Base-by-base conservation (phyloP, 352 stramenopile genomes). In the Pythium angustatum region DNA sequence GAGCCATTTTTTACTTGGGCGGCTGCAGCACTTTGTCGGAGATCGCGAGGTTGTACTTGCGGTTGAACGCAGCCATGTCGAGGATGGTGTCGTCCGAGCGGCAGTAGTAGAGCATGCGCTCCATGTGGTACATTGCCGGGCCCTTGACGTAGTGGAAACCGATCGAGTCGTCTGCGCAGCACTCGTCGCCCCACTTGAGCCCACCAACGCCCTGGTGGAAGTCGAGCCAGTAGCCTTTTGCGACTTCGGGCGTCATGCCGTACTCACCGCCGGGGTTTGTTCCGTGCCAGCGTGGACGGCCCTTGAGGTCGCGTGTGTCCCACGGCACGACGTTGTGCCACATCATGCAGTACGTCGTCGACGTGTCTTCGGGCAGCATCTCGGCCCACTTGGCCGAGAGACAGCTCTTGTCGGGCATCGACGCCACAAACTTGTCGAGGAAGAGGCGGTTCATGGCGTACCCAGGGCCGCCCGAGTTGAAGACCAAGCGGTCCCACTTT, bases 291-390 rank as follows among this genome's bases (percentile, higher is more conserved):
- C 85, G 82, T 54, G 92, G 83, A 9, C 83, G 77, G 15, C 85
- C 82, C 31, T 69, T 61, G 22, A 78, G 50, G 48, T 94, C 85
- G 14, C 85, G 75, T 43, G 85, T 92, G 58, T 92, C 83, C 75
- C 79, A 89, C 2, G 85, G 83, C 40, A 79, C 87, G 2, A 89
- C 76, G 62, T 78, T 64, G 60, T 90, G 60, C 83, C 83, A 94
- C 78, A 90, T 91, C 82, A 94, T 91, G 51, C 85, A 94, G 67
- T 91, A 94, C 59, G 85, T 88, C 47, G 92, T 90, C 28, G 80
- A 81, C 36, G 77, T 78, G 52, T 94, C 85, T 51, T 94, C 83
- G 5, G 85, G 83, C 43, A 91, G 67, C 79, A 85, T 91, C 58
- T 83, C 69, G 41, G 79, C 90, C 65, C 76, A 75, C 48, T 54